A percentile compares a stretch with the other conserved stretches of the same genome.
Evolutionary conservation across 2,329 filamentous ascomycete species (phyloP).

Genomic region (Scleromitrula shiraiana): DNA sequence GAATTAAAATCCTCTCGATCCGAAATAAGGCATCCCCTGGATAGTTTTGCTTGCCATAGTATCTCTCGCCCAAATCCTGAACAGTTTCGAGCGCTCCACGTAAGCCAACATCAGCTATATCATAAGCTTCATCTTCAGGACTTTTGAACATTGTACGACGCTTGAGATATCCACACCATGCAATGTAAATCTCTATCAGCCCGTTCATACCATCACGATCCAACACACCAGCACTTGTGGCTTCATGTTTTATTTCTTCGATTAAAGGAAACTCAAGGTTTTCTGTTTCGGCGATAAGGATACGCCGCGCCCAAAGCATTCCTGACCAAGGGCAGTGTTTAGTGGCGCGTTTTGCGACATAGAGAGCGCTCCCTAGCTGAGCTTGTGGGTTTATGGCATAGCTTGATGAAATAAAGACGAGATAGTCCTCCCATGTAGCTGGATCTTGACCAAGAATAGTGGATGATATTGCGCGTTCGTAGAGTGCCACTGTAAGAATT

Average conservation of each 20-base stretch:
- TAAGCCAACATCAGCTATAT: slow-evolving; percentile 85
- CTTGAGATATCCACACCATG: slow-evolving; percentile 92
- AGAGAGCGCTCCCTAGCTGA: slow-evolving; percentile 46
- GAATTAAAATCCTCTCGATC: slow-evolving; percentile 84
- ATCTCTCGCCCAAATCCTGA: slow-evolving; percentile 62
- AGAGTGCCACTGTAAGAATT: slow-evolving; percentile 57
- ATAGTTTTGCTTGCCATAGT: slow-evolving; percentile 65
- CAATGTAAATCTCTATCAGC: slow-evolving; percentile 81
- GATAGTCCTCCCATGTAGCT: slow-evolving; percentile 72
- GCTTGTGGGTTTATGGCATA: slow-evolving; percentile 28
- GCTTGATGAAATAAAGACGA: slow-evolving; percentile 23
- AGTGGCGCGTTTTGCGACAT: slow-evolving; percentile 72
- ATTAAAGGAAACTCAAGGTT: slow-evolving; percentile 70
- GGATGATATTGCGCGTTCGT: slow-evolving; percentile 63
- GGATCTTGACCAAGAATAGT: slow-evolving; percentile 63
- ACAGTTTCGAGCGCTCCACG: slow-evolving; percentile 80
- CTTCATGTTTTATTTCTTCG: slow-evolving; percentile 83
- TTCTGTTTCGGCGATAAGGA: slow-evolving; percentile 76
- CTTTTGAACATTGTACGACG: slow-evolving; percentile 70
- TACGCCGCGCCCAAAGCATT: slow-evolving; percentile 80
- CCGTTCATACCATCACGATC: slow-evolving; percentile 82
- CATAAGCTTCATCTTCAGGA: slow-evolving; percentile 72
- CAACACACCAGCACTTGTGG: slow-evolving; percentile 76
- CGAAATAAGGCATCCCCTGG: slow-evolving; percentile 84
- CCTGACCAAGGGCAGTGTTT: slow-evolving; percentile 92